A percentile compares a stretch with the other conserved stretches of the same genome.
Conservation (phyloP, 2,329 filamentous ascomycete species). For the Microdochium bolleyi region DNA sequence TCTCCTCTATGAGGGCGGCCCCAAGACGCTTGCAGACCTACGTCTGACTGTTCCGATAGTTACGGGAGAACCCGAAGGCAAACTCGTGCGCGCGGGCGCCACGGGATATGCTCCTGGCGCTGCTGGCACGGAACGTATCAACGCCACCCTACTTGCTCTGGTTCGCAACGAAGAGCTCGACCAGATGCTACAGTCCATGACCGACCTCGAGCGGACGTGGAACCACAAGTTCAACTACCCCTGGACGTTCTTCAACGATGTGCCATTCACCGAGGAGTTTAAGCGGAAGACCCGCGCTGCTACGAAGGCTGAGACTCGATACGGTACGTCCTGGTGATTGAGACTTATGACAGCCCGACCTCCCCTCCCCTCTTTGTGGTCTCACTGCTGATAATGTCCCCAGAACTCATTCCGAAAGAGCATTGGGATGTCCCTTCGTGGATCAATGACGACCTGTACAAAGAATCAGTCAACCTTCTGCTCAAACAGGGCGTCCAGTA, state of each 20-base stretch:
- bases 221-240: conserved; percentile 99
- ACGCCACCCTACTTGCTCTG: conserved; percentile 84
- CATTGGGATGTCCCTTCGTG: conserved; percentile 90
- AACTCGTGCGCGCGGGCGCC: conserved; percentile 63
- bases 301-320: conserved; percentile 83
- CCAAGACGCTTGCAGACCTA: neutral
- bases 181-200: conserved; percentile 81
- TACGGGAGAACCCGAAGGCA: conserved; percentile 74
- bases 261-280: conserved; percentile 88
- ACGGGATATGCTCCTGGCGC: conserved; percentile 68
- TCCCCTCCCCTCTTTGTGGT: neutral
- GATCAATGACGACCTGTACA: conserved; percentile 83
- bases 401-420: conserved; percentile 84
- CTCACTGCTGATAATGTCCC: neutral
- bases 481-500: conserved; percentile 86
- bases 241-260: conserved; percentile 98
- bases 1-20: neutral
- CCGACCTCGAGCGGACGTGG: conserved; percentile 88
- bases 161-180: conserved; percentile 87
- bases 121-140: conserved; percentile 73
- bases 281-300: conserved; percentile 70
- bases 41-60: conserved; percentile 39
- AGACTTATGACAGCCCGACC: neutral
- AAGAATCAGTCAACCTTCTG: conserved; percentile 76
- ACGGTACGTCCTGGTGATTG: conserved; percentile 46